These are phyloP conservation scores for Scalesia atractyloides DNA, from an alignment of 129 eudicot genomes.

Conservation along the genomic window DNA sequence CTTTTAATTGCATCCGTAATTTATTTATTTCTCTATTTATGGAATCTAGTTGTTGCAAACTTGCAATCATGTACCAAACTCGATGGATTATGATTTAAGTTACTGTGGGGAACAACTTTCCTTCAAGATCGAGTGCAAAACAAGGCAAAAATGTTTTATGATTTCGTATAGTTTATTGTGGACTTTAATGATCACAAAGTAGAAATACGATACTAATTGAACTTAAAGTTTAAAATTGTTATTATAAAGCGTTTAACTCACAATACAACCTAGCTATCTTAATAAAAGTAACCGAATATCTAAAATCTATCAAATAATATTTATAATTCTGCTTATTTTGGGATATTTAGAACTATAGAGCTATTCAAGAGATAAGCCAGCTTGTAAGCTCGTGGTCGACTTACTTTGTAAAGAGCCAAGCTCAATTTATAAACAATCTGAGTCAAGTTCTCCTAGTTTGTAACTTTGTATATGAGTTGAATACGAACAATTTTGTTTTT, in stretches of 20 bases:
- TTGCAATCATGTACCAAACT: constrained; percentile 10
- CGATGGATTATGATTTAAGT: constrained; percentile 22
- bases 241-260: background rate
- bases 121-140: constrained; percentile 11
- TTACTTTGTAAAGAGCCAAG: too few species aligned
- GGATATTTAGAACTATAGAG: too few species aligned
- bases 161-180: background rate
- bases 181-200: background rate
- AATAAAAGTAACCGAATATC: background rate
- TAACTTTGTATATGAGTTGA: too few species aligned
- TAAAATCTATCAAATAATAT: background rate
- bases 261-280: background rate
- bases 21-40: background rate
- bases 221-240: background rate
- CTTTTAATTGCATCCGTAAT: background rate
- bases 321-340: background rate
- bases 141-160: constrained; percentile 11
- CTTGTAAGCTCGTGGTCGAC: too few species aligned
- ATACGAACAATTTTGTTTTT: too few species aligned
- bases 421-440: too few species aligned
- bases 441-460: too few species aligned
- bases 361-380: too few species aligned
- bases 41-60: background rate
- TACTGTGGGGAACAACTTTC: constrained; percentile 5
- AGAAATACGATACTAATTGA: background rate